Evolutionary conservation across 2,329 filamentous ascomycete genomes (phyloP).

Genomic region (Thelonectria blattea): DNA sequence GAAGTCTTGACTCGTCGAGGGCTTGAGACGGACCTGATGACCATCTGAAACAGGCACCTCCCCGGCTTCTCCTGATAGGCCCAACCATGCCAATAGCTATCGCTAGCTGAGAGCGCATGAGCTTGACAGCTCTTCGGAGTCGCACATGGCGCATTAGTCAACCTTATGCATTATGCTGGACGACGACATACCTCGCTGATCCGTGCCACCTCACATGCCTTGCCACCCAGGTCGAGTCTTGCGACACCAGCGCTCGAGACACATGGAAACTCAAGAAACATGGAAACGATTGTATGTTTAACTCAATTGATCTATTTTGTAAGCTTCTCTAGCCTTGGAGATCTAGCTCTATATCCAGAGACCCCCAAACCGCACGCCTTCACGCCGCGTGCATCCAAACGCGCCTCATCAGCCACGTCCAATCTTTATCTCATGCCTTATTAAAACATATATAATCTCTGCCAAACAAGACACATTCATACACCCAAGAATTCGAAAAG

Average conservation of each 20-base stretch:
- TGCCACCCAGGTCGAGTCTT: too few relatives aligned
- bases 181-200: not conserved
- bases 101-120: too few relatives aligned
- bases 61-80: slow-evolving; percentile 22
- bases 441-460: slow-evolving; percentile 41
- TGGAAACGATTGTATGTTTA: slow-evolving; percentile 3
- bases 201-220: too few relatives aligned
- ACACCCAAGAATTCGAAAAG: slow-evolving; percentile 37
- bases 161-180: not conserved
- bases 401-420: slow-evolving; percentile 37
- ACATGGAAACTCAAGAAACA: too few relatives aligned
- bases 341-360: slow-evolving; percentile 39
- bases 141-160: not conserved
- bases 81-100: not conserved
- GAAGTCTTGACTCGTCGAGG: slow-evolving; percentile 12
- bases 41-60: slow-evolving; percentile 34
- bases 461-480: slow-evolving; percentile 37
- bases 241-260: too few relatives aligned
- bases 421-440: slow-evolving; percentile 40
- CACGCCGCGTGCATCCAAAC: slow-evolving; percentile 20
- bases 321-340: slow-evolving; percentile 24
- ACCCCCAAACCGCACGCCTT: slow-evolving; percentile 24
- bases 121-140: not conserved
- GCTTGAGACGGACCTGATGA: slow-evolving; percentile 31
- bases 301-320: slow-evolving; percentile 33